A percentile compares a stretch with the other conserved stretches of the same genome.
These are phyloP conservation scores for Alternaria brassicicola DNA, from an alignment of 2,329 filamentous ascomycete genomes.

Conservation along the genomic window DNA sequence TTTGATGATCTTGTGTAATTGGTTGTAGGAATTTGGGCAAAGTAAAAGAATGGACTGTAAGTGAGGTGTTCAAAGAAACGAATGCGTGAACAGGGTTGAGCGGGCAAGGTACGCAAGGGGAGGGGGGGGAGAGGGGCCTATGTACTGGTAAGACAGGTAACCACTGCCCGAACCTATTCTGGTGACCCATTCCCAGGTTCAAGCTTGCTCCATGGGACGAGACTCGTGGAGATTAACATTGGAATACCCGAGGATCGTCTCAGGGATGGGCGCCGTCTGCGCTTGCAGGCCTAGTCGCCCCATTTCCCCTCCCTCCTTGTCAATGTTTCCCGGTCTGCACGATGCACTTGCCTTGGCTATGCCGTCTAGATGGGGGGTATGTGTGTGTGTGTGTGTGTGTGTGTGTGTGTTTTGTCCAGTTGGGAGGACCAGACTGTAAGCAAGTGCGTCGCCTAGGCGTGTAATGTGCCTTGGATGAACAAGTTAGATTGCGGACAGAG, in stretches of 20 bases:
- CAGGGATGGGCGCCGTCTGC: not conserved
- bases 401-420: not conserved
- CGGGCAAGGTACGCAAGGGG: too few relatives aligned
- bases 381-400: too few relatives aligned
- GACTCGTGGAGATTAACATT: constrained; percentile 3
- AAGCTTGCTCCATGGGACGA: not conserved
- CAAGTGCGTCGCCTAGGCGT: not conserved
- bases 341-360: not conserved
- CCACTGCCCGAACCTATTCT: not conserved
- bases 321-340: not conserved
- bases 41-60: constrained; percentile 1
- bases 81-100: not conserved
- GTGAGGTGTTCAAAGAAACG: not conserved
- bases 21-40: not conserved
- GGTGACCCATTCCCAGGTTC: not conserved
- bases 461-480: not conserved
- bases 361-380: not conserved
- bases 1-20: constrained; percentile 13
- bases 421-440: not conserved
- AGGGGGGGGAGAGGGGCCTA: not conserved
- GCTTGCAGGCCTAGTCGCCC: not conserved
- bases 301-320: not conserved
- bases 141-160: not conserved
- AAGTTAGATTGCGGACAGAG: not conserved
- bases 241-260: not conserved